A percentile compares a stretch with the other conserved stretches of the same genome.
phyloP scores from a whole-genome alignment of 306 rosid species.

The Oxytropis ochrocephala region DNA sequence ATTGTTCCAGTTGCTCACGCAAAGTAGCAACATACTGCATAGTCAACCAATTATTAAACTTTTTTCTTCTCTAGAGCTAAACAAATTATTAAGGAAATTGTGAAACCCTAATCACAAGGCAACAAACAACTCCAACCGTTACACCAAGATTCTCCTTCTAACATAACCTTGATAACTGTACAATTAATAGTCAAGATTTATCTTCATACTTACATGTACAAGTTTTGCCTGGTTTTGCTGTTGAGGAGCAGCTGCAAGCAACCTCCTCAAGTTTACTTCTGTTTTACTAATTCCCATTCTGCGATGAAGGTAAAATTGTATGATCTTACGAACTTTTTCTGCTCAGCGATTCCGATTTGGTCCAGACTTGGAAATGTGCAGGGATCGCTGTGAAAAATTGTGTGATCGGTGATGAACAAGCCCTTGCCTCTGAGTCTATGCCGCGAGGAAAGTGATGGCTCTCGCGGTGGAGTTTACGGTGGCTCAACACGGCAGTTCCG shows the following conservation, averaged over 20 bases:
- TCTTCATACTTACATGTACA: slow-evolving; percentile 54
- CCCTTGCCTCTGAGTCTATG: no score
- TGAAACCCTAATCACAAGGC: neutral
- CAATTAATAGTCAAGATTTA: neutral
- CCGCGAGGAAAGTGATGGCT: no score
- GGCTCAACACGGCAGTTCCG: no score
- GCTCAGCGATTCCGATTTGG: no score
- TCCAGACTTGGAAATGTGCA: no score
- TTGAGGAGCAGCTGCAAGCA: slow-evolving; percentile 81
- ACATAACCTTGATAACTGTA: neutral
- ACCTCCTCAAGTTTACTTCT: slow-evolving; percentile 82
- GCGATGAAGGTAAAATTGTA: neutral
- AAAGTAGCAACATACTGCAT: slow-evolving; percentile 81
- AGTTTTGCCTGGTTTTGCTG: slow-evolving; percentile 85
- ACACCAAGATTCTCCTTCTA: neutral
- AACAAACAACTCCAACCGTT: neutral
- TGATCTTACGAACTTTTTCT: no score
- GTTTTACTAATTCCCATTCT: slow-evolving; percentile 78
- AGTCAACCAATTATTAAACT: slow-evolving; percentile 11
- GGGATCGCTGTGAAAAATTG: no score
- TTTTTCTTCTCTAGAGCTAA: neutral
- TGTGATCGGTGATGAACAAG: no score
- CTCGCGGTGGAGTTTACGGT: no score
- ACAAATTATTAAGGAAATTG: neutral
- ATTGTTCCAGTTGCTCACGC: slow-evolving; percentile 13